These are phyloP conservation scores for Arthroderma uncinatum DNA, from an alignment of 2,329 filamentous ascomycete species.

Conservation along the genomic window DNA sequence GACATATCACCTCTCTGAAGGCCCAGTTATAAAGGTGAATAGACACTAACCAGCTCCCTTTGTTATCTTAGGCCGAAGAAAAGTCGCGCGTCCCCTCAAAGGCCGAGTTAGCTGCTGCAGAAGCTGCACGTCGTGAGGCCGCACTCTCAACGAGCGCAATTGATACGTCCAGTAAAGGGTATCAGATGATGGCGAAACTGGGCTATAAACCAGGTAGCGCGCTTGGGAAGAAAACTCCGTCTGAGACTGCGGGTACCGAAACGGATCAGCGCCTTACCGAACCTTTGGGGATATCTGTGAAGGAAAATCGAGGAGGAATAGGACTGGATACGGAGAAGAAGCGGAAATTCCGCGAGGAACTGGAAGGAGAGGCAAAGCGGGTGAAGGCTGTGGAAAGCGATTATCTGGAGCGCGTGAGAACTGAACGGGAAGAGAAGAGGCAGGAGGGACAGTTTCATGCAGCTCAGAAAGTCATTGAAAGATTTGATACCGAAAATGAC, in stretches of 20 bases:
- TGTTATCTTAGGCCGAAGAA: conserved; percentile 47
- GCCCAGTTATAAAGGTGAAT: background rate
- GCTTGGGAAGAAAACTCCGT: conserved; percentile 52
- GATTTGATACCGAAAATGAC: conserved; percentile 48
- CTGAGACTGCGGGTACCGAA: conserved; percentile 18
- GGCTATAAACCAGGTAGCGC: conserved; percentile 69
- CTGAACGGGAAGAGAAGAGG: conserved; percentile 57
- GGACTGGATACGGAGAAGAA: conserved; percentile 77
- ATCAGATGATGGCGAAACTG: conserved; percentile 94
- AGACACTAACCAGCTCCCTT: conserved; percentile 19
- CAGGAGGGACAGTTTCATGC: conserved; percentile 59
- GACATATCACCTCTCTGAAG: background rate
- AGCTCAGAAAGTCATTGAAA: conserved; percentile 73
- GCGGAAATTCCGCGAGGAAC: conserved; percentile 56
- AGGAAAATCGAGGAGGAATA: conserved; percentile 71
- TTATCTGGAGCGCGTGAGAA: conserved; percentile 60
- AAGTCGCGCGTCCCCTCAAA: conserved; percentile 61
- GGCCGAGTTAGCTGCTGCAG: conserved; percentile 65
- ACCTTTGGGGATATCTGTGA: conserved; percentile 64
- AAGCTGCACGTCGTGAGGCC: conserved; percentile 58
- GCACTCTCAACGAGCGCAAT: conserved; percentile 67
- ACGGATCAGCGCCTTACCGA: conserved; percentile 44
- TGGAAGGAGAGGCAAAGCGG: conserved; percentile 48
- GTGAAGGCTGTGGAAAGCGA: conserved; percentile 55
- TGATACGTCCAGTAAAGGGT: conserved; percentile 66